phyloP scores from a whole-genome alignment of 768 basidiomycete genomes.

The Xerocomus brunneocitrinus region DNA sequence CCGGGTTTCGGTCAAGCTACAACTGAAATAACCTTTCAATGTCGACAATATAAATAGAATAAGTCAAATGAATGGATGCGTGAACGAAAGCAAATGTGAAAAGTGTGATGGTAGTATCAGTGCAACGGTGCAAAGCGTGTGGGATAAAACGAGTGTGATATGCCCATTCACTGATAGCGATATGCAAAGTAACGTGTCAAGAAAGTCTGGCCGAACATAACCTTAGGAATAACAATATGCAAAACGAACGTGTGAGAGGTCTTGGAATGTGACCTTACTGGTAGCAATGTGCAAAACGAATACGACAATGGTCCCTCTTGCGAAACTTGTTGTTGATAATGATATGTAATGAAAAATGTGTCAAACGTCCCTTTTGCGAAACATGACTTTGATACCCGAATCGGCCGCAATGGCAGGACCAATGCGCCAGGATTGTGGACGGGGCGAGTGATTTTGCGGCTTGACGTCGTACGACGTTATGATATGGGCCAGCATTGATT shows the following conservation, averaged over 20 bases:
- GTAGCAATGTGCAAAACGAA: neutral
- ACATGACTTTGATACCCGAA: constrained; percentile 1
- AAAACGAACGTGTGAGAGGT: neutral
- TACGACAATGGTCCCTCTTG: neutral
- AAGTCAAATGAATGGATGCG: neutral
- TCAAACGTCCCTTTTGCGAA: neutral
- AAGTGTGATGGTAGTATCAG: neutral
- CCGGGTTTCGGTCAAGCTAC: neutral
- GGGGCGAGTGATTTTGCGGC: constrained; percentile 1
- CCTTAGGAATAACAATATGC: neutral
- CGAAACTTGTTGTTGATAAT: neutral
- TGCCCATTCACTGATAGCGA: neutral
- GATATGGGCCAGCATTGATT: constrained; percentile 12
- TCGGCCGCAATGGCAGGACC: constrained; percentile 4
- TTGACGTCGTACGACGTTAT: constrained; percentile 9
- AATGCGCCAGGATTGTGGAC: constrained; percentile 12
- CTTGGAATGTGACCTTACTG: neutral
- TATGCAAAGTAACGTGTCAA: neutral
- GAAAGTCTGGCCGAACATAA: neutral
- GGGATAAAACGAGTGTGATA: neutral
- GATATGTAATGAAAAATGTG: neutral
- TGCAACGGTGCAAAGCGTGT: neutral
- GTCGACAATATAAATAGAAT: neutral
- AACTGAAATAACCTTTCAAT: neutral
- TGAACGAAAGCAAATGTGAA: neutral